Conservation (phyloP, 208 protist genomes). For the Acanthamoeba triangularis region DNA sequence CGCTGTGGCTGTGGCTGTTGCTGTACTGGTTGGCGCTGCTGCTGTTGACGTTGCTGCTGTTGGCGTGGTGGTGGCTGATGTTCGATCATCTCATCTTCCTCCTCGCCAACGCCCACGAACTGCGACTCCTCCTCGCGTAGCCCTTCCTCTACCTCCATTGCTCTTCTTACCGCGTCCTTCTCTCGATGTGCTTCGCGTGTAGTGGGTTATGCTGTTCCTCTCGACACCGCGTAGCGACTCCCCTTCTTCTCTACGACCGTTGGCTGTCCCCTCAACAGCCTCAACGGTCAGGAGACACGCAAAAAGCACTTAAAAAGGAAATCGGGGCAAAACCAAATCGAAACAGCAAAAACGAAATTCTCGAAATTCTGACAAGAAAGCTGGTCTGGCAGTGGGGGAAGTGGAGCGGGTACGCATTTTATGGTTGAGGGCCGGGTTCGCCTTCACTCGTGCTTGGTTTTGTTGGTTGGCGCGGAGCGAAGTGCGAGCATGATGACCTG, state of each 20-base stretch:
- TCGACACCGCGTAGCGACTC: no score
- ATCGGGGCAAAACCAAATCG: no score
- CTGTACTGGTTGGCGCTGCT: no score
- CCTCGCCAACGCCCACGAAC: neutral
- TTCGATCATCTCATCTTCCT: neutral
- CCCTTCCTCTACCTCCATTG: neutral
- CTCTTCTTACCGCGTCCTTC: neutral
- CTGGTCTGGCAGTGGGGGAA: neutral
- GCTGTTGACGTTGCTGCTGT: neutral
- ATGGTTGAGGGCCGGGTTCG: neutral
- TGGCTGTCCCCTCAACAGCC: no score
- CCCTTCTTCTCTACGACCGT: no score
- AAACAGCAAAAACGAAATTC: no score
- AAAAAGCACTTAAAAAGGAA: no score
- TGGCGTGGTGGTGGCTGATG: neutral
- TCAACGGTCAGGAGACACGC: no score
- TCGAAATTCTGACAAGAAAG: no score
- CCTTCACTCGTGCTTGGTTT: neutral
- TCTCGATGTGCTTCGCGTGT: no score
- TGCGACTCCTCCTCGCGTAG: neutral
- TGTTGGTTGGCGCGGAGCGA: neutral
- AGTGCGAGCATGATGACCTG: conserved; percentile 25
- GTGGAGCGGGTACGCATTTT: neutral
- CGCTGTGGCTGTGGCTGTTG: no score
- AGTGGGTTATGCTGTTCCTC: no score